Conservation (phyloP, 495 filamentous ascomycete genomes). For the Amorphotheca resinae region DNA sequence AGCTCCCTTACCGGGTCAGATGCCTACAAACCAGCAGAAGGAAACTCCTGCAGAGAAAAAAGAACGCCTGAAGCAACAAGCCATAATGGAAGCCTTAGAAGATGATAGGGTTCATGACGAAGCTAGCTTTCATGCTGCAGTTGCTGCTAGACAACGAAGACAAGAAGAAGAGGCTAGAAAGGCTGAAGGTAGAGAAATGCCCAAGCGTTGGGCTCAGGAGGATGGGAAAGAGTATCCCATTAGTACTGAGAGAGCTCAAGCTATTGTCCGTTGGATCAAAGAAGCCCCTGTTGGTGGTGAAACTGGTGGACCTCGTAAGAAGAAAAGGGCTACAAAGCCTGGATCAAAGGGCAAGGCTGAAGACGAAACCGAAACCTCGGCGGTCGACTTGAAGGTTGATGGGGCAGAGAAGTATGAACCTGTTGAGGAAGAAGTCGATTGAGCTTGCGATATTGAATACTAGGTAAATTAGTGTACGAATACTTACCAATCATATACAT, state of each 20-base stretch:
- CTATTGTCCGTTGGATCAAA: slow-evolving; percentile 54
- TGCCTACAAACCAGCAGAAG: slow-evolving; percentile 20
- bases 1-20: slow-evolving; percentile 39
- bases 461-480: background rate
- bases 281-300: slow-evolving; percentile 40
- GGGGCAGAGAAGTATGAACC: slow-evolving; percentile 11
- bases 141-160: slow-evolving; percentile 44
- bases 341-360: slow-evolving; percentile 4
- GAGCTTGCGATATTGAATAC: background rate
- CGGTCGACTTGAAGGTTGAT: slow-evolving; percentile 9
- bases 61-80: slow-evolving; percentile 48
- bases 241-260: slow-evolving; percentile 52
- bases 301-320: slow-evolving; percentile 23
- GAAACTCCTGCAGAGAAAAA: slow-evolving; percentile 37
- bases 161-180: slow-evolving; percentile 36
- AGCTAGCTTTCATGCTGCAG: slow-evolving; percentile 46
- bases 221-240: slow-evolving; percentile 57
- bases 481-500: no score
- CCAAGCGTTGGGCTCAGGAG: slow-evolving; percentile 51
- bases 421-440: slow-evolving; percentile 21
- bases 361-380: slow-evolving; percentile 4
- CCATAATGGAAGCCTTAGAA: slow-evolving; percentile 48
- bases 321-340: slow-evolving; percentile 22
- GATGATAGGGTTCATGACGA: slow-evolving; percentile 56
- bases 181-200: slow-evolving; percentile 23